Conservation (phyloP, 441 rosid species). For the Lagerstroemia fauriei region DNA sequence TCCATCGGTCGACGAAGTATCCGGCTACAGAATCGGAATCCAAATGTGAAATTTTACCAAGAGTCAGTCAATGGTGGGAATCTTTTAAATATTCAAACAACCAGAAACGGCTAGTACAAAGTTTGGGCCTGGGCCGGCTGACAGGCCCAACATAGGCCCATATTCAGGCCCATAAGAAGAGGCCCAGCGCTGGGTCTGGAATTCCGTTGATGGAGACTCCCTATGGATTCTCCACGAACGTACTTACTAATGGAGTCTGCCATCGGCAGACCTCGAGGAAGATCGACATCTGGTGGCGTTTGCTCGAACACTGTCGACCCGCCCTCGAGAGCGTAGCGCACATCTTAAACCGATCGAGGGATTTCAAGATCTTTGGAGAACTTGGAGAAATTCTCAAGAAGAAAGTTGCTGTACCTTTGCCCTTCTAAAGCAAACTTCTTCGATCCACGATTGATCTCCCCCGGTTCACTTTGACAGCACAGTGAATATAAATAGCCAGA, state of each 20-base stretch:
- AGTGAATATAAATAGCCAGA: too few relatives aligned
- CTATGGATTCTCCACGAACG: too few relatives aligned
- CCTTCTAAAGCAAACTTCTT: too few relatives aligned
- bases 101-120: not conserved
- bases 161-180: too few relatives aligned
- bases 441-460: too few relatives aligned
- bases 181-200: too few relatives aligned
- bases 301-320: not conserved
- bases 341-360: too few relatives aligned
- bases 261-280: too few relatives aligned
- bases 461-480: too few relatives aligned
- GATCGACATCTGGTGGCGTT: too few relatives aligned
- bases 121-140: not conserved
- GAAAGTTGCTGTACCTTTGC: not conserved
- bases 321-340: not conserved
- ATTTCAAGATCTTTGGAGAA: not conserved
- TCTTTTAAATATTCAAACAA: not conserved
- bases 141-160: not conserved
- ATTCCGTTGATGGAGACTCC: not conserved
- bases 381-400: not conserved
- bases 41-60: not conserved
- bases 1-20: slow-evolving; percentile 34
- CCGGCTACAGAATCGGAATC: not conserved
- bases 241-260: too few relatives aligned
- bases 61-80: not conserved